Evolutionary conservation across 352 stramenopile genomes (phyloP).

Genomic region (Pythium rhizo-oryzae): DNA sequence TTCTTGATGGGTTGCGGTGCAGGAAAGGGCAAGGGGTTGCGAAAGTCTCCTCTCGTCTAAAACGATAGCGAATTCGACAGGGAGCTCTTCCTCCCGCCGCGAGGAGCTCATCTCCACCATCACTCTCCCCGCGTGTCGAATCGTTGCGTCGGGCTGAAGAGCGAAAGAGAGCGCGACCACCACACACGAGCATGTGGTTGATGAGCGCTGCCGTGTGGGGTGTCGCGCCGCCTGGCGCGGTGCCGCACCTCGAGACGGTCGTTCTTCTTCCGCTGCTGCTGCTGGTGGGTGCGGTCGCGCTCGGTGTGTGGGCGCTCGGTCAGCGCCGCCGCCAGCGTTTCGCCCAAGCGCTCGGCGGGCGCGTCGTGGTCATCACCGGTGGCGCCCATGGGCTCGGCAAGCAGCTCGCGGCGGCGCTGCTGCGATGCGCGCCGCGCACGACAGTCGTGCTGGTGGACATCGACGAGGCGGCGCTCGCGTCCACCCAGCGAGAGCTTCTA

Average conservation of each 20-base stretch:
- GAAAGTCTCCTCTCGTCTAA: conserved; percentile 1
- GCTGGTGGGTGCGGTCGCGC: neutral
- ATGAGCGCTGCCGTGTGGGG: neutral
- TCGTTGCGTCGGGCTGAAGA: neutral
- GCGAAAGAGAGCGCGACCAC: too few relatives aligned
- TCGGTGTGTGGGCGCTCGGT: neutral
- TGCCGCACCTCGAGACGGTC: neutral
- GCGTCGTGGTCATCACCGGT: conserved; percentile 71
- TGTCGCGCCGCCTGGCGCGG: neutral
- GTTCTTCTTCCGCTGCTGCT: neutral
- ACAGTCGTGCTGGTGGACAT: conserved; percentile 72
- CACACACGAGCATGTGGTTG: conserved; percentile 2
- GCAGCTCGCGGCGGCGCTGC: conserved; percentile 42
- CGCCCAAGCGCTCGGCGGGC: conserved; percentile 33
- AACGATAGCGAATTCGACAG: neutral
- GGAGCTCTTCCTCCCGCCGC: neutral
- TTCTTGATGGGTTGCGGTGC: conserved; percentile 6
- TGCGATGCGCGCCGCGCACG: conserved; percentile 26
- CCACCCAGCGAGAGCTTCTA: conserved; percentile 32
- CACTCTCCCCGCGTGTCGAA: neutral
- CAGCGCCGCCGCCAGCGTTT: conserved; percentile 28
- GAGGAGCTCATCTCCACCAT: neutral
- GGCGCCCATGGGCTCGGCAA: conserved; percentile 60
- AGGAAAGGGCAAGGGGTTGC: conserved; percentile 28
- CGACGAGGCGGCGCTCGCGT: conserved; percentile 41